Evolutionary conservation across 352 stramenopile species (phyloP).

Genomic region (Elongisporangium anandrum): DNA sequence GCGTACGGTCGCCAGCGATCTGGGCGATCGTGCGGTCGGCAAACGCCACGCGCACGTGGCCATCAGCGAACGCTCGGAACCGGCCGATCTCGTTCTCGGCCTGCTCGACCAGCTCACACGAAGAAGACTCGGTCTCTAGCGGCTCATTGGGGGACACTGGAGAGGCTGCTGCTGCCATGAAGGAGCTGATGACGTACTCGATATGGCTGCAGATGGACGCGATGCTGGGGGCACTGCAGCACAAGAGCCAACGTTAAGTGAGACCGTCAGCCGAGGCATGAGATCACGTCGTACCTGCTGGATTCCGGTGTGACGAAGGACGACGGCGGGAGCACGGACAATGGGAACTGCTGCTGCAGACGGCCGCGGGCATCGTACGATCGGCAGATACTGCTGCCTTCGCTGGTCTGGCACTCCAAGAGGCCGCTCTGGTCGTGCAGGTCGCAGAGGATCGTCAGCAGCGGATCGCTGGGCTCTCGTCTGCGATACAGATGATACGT

Average conservation of each 20-base stretch:
- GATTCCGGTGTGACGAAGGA: constrained; percentile 13
- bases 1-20: constrained; percentile 24
- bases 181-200: neutral
- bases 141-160: neutral
- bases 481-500: constrained; percentile 27
- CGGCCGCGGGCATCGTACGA: constrained; percentile 27
- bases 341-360: constrained; percentile 49
- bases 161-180: neutral
- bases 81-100: constrained; percentile 44
- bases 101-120: constrained; percentile 20
- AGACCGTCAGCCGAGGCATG: too few relatives aligned
- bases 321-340: constrained; percentile 48
- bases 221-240: neutral
- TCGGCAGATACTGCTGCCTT: constrained; percentile 35
- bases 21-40: constrained; percentile 70
- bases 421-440: constrained; percentile 6
- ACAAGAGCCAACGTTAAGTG: too few relatives aligned
- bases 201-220: neutral
- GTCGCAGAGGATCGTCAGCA: neutral
- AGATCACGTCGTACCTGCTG: too few relatives aligned
- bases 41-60: constrained; percentile 61
- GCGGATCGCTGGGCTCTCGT: neutral
- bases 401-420: neutral
- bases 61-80: constrained; percentile 64
- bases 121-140: neutral